Evolutionary conservation across 768 basidiomycete genomes (phyloP), one percentile per base, ranked within the genome.

Genomic region (Trametes elegans): DNA sequence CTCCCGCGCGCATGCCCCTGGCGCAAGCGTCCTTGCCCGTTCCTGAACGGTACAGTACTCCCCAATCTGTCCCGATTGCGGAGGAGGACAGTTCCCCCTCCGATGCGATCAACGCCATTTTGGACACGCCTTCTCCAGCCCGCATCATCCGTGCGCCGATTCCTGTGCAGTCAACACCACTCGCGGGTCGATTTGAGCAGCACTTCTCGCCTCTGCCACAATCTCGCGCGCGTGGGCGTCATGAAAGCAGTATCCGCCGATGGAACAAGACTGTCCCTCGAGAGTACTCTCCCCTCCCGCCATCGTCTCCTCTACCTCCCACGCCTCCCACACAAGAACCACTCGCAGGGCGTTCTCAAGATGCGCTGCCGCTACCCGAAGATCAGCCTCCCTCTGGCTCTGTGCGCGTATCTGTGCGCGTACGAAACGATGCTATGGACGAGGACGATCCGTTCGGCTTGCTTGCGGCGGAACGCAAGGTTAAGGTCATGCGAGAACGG

Each of bases 91-190:
- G 57, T 28, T 47, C 54, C 9, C 34, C 55, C 3, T 52, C 57
- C 29, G 55, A 52, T 23, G 44, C 49, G 13, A 32, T 47, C 2
- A 34, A 49, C 36, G 56, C 52, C 21, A 47, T 51, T 24, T 29
- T 58, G 26, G 47, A 42, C 11, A 76, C 57, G 90, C 88, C 65
- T 77, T 76, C 49, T 92, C 73, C 62, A 83, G 80, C 49, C 85
- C 82, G 29, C 72, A 75, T 19, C 88, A 78, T 36, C 73, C 78
- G 40, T 75, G 70, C 63, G 86, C 88, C 84, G 83, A 92, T 63
- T 5, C 53, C 53, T 2, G 44, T 41, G 4, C 44, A 60, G 42
- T 55, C 56, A 1, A 63, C 62, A 5, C 62, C 62, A 3, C 35
- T 60, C 27, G 55, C 52, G 5, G 50, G 50, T 10, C 31, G 34